Evolutionary conservation across 2,329 filamentous ascomycete genomes (phyloP).

Genomic region (Fusarium lateritium): DNA sequence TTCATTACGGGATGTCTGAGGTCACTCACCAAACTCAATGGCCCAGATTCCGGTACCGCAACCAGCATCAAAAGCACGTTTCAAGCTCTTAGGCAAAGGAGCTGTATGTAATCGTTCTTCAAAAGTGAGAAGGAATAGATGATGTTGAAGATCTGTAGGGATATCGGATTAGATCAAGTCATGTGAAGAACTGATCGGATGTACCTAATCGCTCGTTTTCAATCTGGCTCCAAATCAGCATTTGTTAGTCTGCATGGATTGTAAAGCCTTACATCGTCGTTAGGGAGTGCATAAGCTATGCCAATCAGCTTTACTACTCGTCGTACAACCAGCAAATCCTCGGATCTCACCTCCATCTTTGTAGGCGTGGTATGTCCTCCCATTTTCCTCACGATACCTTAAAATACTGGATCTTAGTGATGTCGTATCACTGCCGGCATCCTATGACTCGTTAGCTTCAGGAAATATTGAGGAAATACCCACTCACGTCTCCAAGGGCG

Average conservation of each 20-base stretch:
- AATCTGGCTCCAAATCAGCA: neutral
- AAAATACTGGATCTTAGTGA: slow-evolving; percentile 3
- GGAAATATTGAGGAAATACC: rapidly evolving
- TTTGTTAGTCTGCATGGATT: neutral
- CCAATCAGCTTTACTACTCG: neutral
- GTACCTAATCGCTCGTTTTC: slow-evolving; percentile 36
- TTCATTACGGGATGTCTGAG: rapidly evolving
- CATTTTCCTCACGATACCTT: neutral
- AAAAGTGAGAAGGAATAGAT: slow-evolving; percentile 30
- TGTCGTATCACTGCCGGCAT: slow-evolving; percentile 1
- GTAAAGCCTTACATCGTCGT: slow-evolving; percentile 23
- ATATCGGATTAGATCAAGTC: neutral
- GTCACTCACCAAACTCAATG: slow-evolving; percentile 31
- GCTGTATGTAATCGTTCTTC: slow-evolving; percentile 15
- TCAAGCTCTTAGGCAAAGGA: neutral
- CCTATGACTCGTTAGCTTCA: neutral
- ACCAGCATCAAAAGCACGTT: slow-evolving; percentile 23
- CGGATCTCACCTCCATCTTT: slow-evolving; percentile 13
- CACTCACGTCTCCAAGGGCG: slow-evolving; percentile 1
- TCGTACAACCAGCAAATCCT: too few relatives aligned
- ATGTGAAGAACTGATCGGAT: rapidly evolving
- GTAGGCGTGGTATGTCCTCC: slow-evolving; percentile 20
- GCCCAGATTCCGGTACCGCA: slow-evolving; percentile 35
- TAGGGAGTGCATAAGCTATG: slow-evolving; percentile 28
- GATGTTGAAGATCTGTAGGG: slow-evolving; percentile 28